phyloP scores from a whole-genome alignment of 768 basidiomycete genomes.

The Boletus vermiculosoides region DNA sequence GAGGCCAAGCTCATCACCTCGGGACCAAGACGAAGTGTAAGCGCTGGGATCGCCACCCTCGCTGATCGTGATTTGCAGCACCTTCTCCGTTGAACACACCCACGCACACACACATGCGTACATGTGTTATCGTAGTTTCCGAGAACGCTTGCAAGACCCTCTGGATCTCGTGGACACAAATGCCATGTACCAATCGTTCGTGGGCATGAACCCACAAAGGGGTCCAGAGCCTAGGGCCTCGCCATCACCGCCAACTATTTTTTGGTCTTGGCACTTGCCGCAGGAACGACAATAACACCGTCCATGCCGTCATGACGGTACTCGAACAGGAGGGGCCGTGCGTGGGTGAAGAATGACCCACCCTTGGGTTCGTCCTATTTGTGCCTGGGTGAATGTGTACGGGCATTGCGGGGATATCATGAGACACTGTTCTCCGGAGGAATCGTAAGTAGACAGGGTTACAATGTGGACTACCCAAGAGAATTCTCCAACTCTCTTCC shows the following conservation, averaged over 20 bases:
- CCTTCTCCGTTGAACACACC: too few species aligned
- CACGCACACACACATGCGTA: background rate
- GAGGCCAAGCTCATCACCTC: background rate
- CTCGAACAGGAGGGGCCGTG: slow-evolving; percentile 1
- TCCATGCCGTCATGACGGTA: slow-evolving; percentile 11
- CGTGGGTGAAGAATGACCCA: slow-evolving; percentile 3
- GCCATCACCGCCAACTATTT: slow-evolving; percentile 10
- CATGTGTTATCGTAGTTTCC: background rate
- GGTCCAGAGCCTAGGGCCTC: background rate
- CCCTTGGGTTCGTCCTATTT: background rate
- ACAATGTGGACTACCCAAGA: background rate
- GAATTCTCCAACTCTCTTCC: background rate
- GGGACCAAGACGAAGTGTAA: background rate
- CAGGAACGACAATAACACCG: slow-evolving; percentile 3
- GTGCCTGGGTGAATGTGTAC: slow-evolving; percentile 4
- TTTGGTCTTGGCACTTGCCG: slow-evolving; percentile 9
- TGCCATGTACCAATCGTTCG: too few species aligned
- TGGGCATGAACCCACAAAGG: background rate
- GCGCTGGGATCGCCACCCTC: background rate
- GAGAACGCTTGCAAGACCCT: background rate
- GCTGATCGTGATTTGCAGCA: background rate
- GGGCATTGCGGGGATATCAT: slow-evolving; percentile 10
- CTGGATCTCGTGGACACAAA: background rate
- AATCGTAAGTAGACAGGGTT: background rate
- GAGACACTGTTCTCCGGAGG: background rate